Base-by-base conservation (phyloP, 2,329 filamentous ascomycete genomes). In the Alternaria brassicae region DNA sequence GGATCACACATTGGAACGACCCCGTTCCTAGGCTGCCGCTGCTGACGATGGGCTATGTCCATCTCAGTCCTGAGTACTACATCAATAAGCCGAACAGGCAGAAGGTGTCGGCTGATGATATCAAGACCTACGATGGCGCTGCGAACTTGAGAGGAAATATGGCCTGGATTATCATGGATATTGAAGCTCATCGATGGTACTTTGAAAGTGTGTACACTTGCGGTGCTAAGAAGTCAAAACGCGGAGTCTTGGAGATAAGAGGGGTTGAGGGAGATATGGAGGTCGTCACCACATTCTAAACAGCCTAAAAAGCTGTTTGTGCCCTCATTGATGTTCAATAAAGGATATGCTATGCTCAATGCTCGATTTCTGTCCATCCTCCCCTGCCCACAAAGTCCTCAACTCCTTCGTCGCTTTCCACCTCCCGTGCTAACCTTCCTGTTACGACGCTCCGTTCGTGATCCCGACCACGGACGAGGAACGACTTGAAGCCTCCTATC, bases 61-160 rank as follows among this genome's bases (percentile, higher is more conserved):
- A 93, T 75, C 84, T 87, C 12, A 86, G 82, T 27, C 88, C 89
- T 2, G 90, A 92, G 79, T 91, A 88, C 77, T 91, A 78, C 47
- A 77, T 79, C 53, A 63, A 65, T 10, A 69, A 60, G 25, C 58
- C 55, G 4, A 77, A 70, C 25, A 51, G 51, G 7, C 52, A 63
- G 6, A 36, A 47, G 25, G 73, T 77, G 1, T 51, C 42, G 13
- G 40, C 55, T 5, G 47, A 52, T 0, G 73, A 77, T 55, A 57
- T 77, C 10, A 62, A 68, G 25, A 66, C 68, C 1, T 71, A 61
- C 34, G 41, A 67, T 1, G 74, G 75, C 0, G 58, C 54, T 9
- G 36, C 60, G 1, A 78, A 72, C 52, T 44, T 71, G 32, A 58
- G 36, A 21, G 75, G 77, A 2, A 79, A 79, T 50, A 55, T 56